phyloP scores from a whole-genome alignment of 2,329 filamentous ascomycete genomes.

The Phyllosticta citriasiana region DNA sequence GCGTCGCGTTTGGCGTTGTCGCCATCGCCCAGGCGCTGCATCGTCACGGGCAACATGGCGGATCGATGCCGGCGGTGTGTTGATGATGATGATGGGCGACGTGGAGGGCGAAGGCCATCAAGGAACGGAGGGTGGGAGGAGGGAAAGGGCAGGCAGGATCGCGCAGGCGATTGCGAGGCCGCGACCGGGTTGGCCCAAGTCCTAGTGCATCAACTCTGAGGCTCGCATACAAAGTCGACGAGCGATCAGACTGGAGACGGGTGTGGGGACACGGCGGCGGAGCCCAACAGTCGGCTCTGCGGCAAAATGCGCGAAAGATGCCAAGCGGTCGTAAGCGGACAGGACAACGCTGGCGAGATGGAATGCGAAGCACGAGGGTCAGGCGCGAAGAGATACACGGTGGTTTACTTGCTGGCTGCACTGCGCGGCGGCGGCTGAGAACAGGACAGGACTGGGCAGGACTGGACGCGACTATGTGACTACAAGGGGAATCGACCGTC shows the following conservation, averaged over 20 bases:
- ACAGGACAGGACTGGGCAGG: not conserved
- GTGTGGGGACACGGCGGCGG: not conserved
- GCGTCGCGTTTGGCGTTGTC: slow-evolving; percentile 24
- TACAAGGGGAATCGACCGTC: not conserved
- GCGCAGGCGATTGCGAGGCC: slow-evolving; percentile 9
- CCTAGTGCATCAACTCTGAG: slow-evolving; percentile 8
- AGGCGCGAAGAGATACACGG: not conserved
- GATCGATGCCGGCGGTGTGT: not conserved
- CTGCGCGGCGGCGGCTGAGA: slow-evolving; percentile 2
- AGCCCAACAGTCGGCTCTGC: not conserved
- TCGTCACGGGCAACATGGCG: slow-evolving; percentile 10
- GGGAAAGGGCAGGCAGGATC: slow-evolving; percentile 1
- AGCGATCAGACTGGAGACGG: slow-evolving; percentile 7
- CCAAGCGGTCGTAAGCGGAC: slow-evolving; percentile 10
- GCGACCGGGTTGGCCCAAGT: slow-evolving; percentile 6
- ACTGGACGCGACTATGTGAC: no score
- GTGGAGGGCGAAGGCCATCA: slow-evolving; percentile 4
- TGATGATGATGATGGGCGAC: not conserved
- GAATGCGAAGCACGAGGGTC: not conserved
- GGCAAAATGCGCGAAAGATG: not conserved
- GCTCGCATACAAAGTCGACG: slow-evolving; percentile 8
- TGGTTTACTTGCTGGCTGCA: not conserved
- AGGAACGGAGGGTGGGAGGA: not conserved
- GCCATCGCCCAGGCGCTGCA: slow-evolving; percentile 19
- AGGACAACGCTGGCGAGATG: not conserved